Evolutionary conservation across 305 asterid genomes (phyloP).

Genomic region (Nicotiana rustica): DNA sequence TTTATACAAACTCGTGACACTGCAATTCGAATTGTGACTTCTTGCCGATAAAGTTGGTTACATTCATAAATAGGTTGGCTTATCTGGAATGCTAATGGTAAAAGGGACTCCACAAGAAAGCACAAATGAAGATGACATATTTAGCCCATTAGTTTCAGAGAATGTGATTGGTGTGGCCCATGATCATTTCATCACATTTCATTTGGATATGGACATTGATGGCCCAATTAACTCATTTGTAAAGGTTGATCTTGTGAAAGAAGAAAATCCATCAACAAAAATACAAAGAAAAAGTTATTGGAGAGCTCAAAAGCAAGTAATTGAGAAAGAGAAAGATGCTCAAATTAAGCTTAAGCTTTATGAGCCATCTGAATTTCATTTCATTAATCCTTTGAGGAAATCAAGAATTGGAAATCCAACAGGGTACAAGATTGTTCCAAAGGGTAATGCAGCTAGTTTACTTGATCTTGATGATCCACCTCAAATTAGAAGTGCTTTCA

Average conservation of each 20-base stretch:
- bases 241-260: slow-evolving; percentile 59
- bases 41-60: background rate
- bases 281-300: slow-evolving; percentile 66
- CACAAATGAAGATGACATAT: slow-evolving; percentile 51
- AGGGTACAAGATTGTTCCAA: slow-evolving; percentile 74
- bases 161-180: slow-evolving; percentile 77
- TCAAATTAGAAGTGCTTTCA: slow-evolving; percentile 64
- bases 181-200: slow-evolving; percentile 72
- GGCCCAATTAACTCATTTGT: slow-evolving; percentile 67
- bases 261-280: slow-evolving; percentile 50
- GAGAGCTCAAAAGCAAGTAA: slow-evolving; percentile 62
- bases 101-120: slow-evolving; percentile 70
- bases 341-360: slow-evolving; percentile 61
- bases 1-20: background rate
- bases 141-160: slow-evolving; percentile 62
- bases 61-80: slow-evolving; percentile 52
- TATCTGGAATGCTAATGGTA: slow-evolving; percentile 75
- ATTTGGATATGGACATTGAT: slow-evolving; percentile 81
- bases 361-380: slow-evolving; percentile 78
- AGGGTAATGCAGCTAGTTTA: slow-evolving; percentile 74
- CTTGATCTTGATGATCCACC: slow-evolving; percentile 77
- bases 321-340: slow-evolving; percentile 71
- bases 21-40: background rate
- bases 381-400: slow-evolving; percentile 59
- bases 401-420: slow-evolving; percentile 67